These are phyloP conservation scores for Brassica rapa DNA, from an alignment of 345 rosid genomes.

Conservation along the genomic window DNA sequence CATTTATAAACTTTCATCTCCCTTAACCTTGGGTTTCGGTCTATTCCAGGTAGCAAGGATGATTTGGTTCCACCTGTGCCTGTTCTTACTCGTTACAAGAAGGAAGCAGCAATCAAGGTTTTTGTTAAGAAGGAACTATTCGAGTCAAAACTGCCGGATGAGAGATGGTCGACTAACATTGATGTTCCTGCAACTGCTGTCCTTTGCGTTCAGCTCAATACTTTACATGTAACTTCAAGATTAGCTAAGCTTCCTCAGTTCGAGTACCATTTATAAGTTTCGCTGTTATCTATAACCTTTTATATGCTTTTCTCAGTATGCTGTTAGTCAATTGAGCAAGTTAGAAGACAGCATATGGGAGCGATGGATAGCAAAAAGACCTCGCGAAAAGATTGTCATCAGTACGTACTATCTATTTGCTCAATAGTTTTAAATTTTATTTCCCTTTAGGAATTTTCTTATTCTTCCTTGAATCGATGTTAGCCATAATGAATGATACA, in stretches of 20 bases:
- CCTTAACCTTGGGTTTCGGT: constrained; percentile 9
- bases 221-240: constrained; percentile 69
- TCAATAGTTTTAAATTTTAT: constrained; percentile 8
- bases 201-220: constrained; percentile 91
- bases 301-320: constrained; percentile 62
- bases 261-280: constrained; percentile 12
- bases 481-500: constrained; percentile 8
- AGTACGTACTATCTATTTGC: constrained; percentile 52
- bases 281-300: constrained; percentile 17
- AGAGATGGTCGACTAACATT: constrained; percentile 66
- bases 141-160: constrained; percentile 72
- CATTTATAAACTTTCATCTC: constrained; percentile 11
- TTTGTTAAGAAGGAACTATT: constrained; percentile 94
- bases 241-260: constrained; percentile 27
- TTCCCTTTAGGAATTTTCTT: not conserved
- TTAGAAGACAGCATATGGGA: constrained; percentile 93
- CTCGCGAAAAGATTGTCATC: constrained; percentile 57
- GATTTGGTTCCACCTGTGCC: constrained; percentile 95
- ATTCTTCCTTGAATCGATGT: not conserved
- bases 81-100: constrained; percentile 82
- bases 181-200: constrained; percentile 61
- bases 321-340: constrained; percentile 87
- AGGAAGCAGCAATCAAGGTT: constrained; percentile 87
- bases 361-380: constrained; percentile 72
- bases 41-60: constrained; percentile 73